Base-by-base conservation (phyloP, 768 basidiomycete species). In the Kondoa subrosea region DNA sequence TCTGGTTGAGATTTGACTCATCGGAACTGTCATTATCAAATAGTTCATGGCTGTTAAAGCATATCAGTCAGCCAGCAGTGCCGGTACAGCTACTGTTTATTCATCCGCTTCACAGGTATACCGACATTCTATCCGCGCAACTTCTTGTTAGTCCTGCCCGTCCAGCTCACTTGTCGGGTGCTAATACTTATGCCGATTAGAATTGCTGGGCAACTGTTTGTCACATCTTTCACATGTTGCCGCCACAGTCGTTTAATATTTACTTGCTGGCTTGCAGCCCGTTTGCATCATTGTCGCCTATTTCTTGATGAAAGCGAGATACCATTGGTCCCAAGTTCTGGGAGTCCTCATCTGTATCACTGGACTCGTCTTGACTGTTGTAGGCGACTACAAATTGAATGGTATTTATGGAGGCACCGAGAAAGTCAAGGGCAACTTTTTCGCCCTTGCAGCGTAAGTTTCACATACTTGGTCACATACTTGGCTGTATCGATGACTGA, bases 241-340 rank as follows among this genome's bases (percentile, higher is more conserved):
- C 65, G 73, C 4, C 66, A 73, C 4, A 68, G 67, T 17, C 73
- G 73, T 65, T 68, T 72, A 66, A 62, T 74, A 3, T 71, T 74
- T 27, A 66, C 71, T 56, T 68, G 71, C 2, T 74, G 72, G 70
- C 68, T 68, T 1, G 69, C 69, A 17, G n/a, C 73, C 73, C 0
- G 70, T 68, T 15, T 73, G 73, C 69, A 75, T 75, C 73, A 63
- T 73, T 64, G 70, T 74, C 64, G 69, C 67, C 15, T 69, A 65
- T 34, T 70, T 71, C 60, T 66, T 71, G 56, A 61, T 69, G 67
- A 69, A 68, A 15, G 69, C 73, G 26, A 66, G 69, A 0, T 71
- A 73, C 65, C 67, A 70, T 66, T 73, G 72, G 72, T 69, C 63
- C 14, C 72, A 73, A 56, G 26, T 72, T 4, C 69, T 70, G 21